Conservation (phyloP, 2,329 filamentous ascomycete species). For the Arthrobotrys iridis region DNA sequence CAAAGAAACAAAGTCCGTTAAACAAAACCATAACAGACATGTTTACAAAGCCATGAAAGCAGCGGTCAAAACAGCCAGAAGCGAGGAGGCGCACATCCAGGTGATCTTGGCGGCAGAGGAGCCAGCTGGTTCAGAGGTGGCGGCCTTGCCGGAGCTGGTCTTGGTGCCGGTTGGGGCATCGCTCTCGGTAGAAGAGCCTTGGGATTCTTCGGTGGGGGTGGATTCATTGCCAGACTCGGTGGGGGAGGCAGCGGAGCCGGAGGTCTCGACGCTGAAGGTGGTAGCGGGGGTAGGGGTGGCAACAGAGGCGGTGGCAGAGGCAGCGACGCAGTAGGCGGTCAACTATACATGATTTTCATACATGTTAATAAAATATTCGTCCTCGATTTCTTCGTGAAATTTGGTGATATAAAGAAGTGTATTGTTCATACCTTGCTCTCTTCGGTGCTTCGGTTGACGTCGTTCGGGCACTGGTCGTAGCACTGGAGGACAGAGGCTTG, state of each 20-base stretch:
- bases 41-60: conserved; percentile 53
- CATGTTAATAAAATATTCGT: not conserved
- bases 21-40: not conserved
- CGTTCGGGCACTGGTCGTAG: conserved; percentile 53
- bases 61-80: conserved; percentile 51
- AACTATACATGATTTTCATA: conserved; percentile 15
- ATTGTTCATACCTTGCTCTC: conserved; percentile 36
- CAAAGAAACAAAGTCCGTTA: conserved; percentile 19
- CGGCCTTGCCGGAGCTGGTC: conserved; percentile 7
- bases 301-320: conserved; percentile 30
- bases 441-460: conserved; percentile 26
- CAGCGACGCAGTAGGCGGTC: conserved; percentile 47
- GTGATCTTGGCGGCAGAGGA: conserved; percentile 41
- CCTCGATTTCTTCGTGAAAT: not conserved
- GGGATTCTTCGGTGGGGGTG: not conserved
- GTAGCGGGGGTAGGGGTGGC: conserved; percentile 36
- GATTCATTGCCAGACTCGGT: not conserved
- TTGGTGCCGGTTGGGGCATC: conserved; percentile 4
- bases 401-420: not conserved
- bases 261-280: conserved; percentile 29
- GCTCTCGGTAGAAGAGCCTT: conserved; percentile 13
- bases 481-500: conserved; percentile 41
- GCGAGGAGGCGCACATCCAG: conserved; percentile 53
- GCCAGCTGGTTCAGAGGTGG: conserved; percentile 21
- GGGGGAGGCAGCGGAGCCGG: not conserved